Conservation (phyloP, 805 yeast species). For the Kockiozyma suomiensis region DNA sequence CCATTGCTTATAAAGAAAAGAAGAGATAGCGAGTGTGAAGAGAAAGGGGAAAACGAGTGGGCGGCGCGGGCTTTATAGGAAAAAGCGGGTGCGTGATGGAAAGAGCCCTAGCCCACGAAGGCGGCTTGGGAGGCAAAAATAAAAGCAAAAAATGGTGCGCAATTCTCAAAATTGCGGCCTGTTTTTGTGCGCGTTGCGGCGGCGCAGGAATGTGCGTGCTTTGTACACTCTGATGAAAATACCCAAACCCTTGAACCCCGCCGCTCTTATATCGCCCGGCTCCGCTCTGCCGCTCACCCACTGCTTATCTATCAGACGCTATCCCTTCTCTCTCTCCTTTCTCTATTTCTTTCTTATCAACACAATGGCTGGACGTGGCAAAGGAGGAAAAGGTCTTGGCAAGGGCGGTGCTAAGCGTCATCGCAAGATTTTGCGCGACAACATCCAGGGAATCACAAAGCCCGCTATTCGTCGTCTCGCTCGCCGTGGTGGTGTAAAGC, state of each 20-base stretch:
- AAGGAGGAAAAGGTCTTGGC: slow-evolving; percentile 99
- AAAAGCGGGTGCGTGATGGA: slow-evolving; percentile 22
- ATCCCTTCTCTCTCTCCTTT: neutral
- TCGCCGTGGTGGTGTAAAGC: slow-evolving; percentile 99
- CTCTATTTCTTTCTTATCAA: neutral
- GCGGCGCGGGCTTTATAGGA: slow-evolving; percentile 25
- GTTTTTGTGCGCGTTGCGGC: slow-evolving; percentile 16
- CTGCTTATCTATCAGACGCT: neutral
- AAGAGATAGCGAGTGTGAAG: slow-evolving; percentile 2
- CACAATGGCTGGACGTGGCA: slow-evolving; percentile 98
- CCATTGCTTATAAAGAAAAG: slow-evolving; percentile 51
- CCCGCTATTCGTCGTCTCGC: slow-evolving; percentile 99
- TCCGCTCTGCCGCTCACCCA: neutral
- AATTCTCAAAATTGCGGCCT: slow-evolving; percentile 15
- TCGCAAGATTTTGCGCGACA: slow-evolving; percentile 99
- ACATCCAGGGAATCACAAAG: slow-evolving; percentile 99
- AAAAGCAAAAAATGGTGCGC: slow-evolving; percentile 11
- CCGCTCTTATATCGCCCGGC: slow-evolving; percentile 17
- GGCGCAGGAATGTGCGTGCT: slow-evolving; percentile 4
- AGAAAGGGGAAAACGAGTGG: neutral
- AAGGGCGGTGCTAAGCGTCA: slow-evolving; percentile 99
- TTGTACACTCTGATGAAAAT: slow-evolving; percentile 17
- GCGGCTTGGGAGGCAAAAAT: neutral
- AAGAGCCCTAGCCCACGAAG: slow-evolving; percentile 24
- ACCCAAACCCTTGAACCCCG: slow-evolving; percentile 26